phyloP scores from a whole-genome alignment of 2,329 filamentous ascomycete species.

The Aspergillus caelatus region DNA sequence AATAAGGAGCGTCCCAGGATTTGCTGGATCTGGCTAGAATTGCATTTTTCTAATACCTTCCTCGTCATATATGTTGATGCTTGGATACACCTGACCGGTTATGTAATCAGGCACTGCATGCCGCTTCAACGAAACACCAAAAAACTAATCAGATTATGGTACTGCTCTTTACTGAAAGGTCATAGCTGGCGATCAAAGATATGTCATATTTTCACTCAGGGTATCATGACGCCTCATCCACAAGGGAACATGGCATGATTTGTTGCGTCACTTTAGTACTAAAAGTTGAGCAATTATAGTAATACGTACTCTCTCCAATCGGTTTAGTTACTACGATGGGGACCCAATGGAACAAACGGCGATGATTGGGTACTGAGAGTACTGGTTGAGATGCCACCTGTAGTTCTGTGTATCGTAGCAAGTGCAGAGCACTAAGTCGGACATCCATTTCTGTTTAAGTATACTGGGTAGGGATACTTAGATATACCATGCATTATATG shows the following conservation, averaged over 20 bases:
- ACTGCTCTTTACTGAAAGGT: neutral
- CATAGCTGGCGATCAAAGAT: neutral
- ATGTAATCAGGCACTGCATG: constrained; percentile 18
- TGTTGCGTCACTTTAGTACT: neutral
- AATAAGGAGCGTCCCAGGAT: neutral
- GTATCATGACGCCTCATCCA: too few relatives aligned
- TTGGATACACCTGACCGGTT: constrained; percentile 17
- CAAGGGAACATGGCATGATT: neutral
- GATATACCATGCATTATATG: too few relatives aligned
- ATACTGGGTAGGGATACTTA: neutral
- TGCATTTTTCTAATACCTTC: neutral
- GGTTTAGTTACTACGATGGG: neutral
- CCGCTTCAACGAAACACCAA: neutral
- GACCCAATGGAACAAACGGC: neutral
- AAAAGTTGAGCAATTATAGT: neutral
- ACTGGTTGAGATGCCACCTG: neutral
- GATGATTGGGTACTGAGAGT: neutral
- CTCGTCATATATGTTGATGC: neutral
- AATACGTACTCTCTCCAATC: neutral
- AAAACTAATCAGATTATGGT: neutral
- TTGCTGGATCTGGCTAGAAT: neutral
- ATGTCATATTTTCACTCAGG: neutral
- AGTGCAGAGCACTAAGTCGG: neutral
- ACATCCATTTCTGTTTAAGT: neutral
- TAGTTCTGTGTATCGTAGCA: neutral